These are phyloP conservation scores for Sporothrix dimorphospora DNA, from an alignment of 2,329 filamentous ascomycete genomes.

Conservation along the genomic window DNA sequence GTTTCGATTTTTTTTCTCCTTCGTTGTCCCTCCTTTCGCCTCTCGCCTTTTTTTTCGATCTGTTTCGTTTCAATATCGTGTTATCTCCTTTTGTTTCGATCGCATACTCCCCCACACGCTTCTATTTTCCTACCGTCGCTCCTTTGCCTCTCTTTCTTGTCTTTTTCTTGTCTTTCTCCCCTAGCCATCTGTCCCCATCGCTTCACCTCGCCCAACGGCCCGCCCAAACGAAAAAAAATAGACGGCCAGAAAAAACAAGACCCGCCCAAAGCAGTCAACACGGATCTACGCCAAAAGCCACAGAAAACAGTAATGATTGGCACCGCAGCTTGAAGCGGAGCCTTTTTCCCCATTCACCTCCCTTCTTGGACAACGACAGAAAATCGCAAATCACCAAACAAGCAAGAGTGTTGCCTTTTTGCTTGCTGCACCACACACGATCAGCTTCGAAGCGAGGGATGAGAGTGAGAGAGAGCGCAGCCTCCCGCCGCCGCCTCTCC, in stretches of 20 bases:
- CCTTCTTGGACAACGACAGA: conserved; percentile 3
- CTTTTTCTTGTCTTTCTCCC: background rate
- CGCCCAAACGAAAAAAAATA: background rate
- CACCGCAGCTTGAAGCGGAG: conserved; percentile 18
- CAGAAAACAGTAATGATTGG: conserved; percentile 24
- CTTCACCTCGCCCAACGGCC: background rate
- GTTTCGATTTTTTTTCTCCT: conserved; percentile 6
- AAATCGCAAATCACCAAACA: background rate
- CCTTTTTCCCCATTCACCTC: background rate
- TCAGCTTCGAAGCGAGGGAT: conserved; percentile 19
- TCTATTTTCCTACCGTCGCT: background rate
- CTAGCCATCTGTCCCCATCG: background rate
- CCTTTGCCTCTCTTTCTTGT: background rate
- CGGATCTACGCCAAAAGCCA: conserved; percentile 5
- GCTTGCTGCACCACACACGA: background rate
- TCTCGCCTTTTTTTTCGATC: background rate
- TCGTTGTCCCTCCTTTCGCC: background rate
- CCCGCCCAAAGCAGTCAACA: conserved; percentile 8
- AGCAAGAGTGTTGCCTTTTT: background rate
- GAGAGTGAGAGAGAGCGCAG: conserved; percentile 7
- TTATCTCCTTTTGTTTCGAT: conserved; percentile 7
- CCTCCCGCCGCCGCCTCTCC: background rate
- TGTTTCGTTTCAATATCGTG: conserved; percentile 15
- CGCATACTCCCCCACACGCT: background rate
- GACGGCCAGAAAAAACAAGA: background rate